phyloP scores from a whole-genome alignment of 176 grass and related monocot species.

The Oryza australiensis region DNA sequence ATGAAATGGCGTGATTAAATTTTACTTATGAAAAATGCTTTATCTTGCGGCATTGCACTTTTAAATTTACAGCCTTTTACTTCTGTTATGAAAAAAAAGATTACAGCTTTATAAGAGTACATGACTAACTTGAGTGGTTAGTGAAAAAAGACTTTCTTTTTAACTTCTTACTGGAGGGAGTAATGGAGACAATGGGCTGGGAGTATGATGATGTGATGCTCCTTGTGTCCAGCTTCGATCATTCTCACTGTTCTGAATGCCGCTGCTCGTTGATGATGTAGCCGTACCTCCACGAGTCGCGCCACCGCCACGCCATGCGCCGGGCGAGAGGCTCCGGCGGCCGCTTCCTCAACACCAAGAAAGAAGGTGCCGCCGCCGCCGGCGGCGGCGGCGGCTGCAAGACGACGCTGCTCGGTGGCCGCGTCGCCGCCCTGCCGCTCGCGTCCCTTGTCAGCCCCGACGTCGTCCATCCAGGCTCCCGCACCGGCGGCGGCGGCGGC shows the following conservation, averaged over 20 bases:
- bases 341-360: slow-evolving; percentile 94
- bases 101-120: no score
- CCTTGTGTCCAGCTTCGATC: neutral
- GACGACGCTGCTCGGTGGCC: neutral
- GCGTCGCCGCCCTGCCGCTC: no score
- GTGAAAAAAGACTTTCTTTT: no score
- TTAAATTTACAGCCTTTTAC: neutral
- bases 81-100: no score
- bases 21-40: neutral
- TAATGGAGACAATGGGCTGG: no score
- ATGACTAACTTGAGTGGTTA: no score
- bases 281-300: slow-evolving; percentile 90
- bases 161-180: no score
- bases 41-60: neutral
- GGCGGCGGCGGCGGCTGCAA: slow-evolving; percentile 17
- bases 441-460: no score
- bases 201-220: neutral
- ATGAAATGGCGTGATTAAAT: neutral
- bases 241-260: neutral
- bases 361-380: slow-evolving; percentile 20
- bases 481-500: neutral
- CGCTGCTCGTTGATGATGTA: slow-evolving; percentile 1
- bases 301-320: slow-evolving; percentile 89
- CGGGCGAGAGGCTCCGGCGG: slow-evolving; percentile 74
- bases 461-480: no score